phyloP scores from a whole-genome alignment of 371 early-diverging fungal genomes.

The Caulochytrium protostelioides region DNA sequence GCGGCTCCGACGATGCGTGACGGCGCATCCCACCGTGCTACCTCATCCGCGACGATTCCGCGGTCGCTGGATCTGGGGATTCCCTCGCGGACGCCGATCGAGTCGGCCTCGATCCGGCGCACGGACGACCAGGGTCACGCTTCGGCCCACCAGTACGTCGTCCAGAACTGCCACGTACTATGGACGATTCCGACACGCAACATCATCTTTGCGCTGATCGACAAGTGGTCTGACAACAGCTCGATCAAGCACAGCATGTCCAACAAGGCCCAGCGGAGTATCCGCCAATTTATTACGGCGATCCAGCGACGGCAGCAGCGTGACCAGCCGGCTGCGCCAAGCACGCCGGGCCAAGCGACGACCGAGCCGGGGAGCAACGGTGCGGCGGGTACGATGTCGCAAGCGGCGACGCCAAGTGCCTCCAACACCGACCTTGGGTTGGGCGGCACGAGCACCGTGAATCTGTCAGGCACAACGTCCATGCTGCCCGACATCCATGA shows the following conservation, averaged over 20 bases:
- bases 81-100: background rate
- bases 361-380: too few species aligned
- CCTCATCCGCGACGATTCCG: too few species aligned
- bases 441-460: too few species aligned
- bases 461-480: too few species aligned
- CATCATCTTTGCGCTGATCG: background rate
- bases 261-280: conserved; percentile 24
- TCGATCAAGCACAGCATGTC: background rate
- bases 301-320: conserved; percentile 12
- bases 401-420: too few species aligned
- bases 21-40: too few species aligned
- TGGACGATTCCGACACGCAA: background rate
- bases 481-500: conserved; percentile 16
- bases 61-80: background rate
- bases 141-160: background rate
- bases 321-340: too few species aligned
- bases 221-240: too few species aligned
- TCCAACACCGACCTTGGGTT: too few species aligned
- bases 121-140: background rate
- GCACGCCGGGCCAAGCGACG: too few species aligned
- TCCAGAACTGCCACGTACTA: background rate
- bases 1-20: background rate
- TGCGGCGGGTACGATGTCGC: too few species aligned
- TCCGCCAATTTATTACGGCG: conserved; percentile 26
- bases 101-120: too few species aligned